These are phyloP conservation scores for Schrenkiella parvula DNA, from an alignment of 345 rosid species.

Conservation along the genomic window DNA sequence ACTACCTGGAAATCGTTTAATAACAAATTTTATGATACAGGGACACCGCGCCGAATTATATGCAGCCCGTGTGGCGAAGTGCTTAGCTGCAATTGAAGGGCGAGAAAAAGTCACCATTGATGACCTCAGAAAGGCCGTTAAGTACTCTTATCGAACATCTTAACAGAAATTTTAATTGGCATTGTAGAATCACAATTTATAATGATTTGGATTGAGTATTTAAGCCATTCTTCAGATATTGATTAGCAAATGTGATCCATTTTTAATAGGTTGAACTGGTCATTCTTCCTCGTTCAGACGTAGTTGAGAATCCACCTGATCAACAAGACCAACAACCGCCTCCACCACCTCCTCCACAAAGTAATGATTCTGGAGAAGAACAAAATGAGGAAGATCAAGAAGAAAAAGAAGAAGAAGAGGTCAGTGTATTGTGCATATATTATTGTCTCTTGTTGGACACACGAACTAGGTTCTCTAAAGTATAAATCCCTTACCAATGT, in stretches of 20 bases:
- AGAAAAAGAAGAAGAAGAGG: slow-evolving; percentile 43
- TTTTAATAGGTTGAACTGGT: slow-evolving; percentile 82
- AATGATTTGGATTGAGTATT: neutral
- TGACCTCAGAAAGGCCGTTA: slow-evolving; percentile 94
- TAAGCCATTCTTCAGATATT: neutral
- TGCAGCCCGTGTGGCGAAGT: slow-evolving; percentile 93
- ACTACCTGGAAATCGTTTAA: neutral
- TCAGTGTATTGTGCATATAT: slow-evolving; percentile 13
- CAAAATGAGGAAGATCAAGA: slow-evolving; percentile 88
- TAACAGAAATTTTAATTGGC: neutral
- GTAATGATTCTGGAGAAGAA: slow-evolving; percentile 71
- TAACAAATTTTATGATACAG: slow-evolving; percentile 40
- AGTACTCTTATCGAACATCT: slow-evolving; percentile 38
- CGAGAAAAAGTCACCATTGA: slow-evolving; percentile 87
- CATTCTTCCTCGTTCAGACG: slow-evolving; percentile 88
- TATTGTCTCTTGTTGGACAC: neutral
- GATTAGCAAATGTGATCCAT: slow-evolving; percentile 14
- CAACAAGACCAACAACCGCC: slow-evolving; percentile 91
- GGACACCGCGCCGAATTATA: slow-evolving; percentile 96
- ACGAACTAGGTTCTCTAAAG: slow-evolving; percentile 10
- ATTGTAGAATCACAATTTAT: neutral
- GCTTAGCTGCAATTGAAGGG: slow-evolving; percentile 93
- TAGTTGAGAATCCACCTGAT: slow-evolving; percentile 77
- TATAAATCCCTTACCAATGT: slow-evolving; percentile 20
- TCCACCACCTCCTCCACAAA: slow-evolving; percentile 96